These are phyloP conservation scores for Neopestalotiopsis clavispora DNA, from an alignment of 2,329 filamentous ascomycete genomes.

Conservation along the genomic window DNA sequence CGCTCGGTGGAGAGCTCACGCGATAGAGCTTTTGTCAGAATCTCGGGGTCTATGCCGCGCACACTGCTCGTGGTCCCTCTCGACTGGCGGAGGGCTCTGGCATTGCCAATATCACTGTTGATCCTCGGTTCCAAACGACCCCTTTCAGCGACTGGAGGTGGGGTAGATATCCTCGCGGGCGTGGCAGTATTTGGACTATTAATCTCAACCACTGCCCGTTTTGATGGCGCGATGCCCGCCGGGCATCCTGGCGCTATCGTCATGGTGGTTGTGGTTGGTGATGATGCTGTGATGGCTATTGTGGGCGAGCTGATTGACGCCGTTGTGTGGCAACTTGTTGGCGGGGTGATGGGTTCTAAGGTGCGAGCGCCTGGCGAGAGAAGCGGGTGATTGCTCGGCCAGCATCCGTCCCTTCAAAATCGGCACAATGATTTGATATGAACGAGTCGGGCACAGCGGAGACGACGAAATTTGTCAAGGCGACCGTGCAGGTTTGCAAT, in stretches of 20 bases:
- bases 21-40: constrained; percentile 55
- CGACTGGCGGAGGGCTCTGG: constrained; percentile 39
- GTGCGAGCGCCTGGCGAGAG: neutral
- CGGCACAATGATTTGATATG: neutral
- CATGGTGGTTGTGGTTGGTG: constrained; percentile 32
- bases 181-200: constrained; percentile 38
- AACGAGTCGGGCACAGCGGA: neutral
- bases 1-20: constrained; percentile 56
- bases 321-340: neutral
- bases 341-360: neutral
- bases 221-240: constrained; percentile 32
- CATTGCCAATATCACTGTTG: constrained; percentile 41
- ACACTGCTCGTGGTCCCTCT: constrained; percentile 38
- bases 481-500: neutral
- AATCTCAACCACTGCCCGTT: constrained; percentile 39
- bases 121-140: constrained; percentile 47
- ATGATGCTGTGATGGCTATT: neutral
- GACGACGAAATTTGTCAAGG: neutral
- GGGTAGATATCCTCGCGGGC: constrained; percentile 46
- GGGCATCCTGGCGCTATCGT: constrained; percentile 37
- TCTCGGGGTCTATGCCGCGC: constrained; percentile 51
- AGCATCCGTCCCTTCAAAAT: neutral
- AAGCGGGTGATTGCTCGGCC: neutral
- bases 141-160: constrained; percentile 50
- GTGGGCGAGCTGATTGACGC: neutral